These are phyloP conservation scores for Crinitomyces ghanaensis DNA, from an alignment of 805 yeast genomes.

Conservation along the genomic window DNA sequence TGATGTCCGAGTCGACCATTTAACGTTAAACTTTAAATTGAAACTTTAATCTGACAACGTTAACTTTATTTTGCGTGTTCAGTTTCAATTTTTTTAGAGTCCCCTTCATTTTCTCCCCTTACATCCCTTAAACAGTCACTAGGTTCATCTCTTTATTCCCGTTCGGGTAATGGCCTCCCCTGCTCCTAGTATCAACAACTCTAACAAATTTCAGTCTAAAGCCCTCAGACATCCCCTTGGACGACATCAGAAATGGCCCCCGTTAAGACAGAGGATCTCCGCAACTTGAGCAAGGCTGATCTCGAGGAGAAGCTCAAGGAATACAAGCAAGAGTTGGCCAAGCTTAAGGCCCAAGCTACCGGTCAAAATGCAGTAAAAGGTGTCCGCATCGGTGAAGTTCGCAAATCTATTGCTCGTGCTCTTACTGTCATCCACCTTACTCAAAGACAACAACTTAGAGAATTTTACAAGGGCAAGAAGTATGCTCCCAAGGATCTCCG, in stretches of 20 bases:
- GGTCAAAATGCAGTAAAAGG: slow-evolving; percentile 58
- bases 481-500: slow-evolving; percentile 97
- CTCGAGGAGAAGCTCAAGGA: slow-evolving; percentile 89
- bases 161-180: slow-evolving; percentile 1
- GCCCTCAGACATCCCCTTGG: too few relatives aligned
- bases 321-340: slow-evolving; percentile 92
- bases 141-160: neutral
- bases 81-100: too few relatives aligned
- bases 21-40: too few relatives aligned
- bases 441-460: slow-evolving; percentile 92
- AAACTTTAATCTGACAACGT: too few relatives aligned
- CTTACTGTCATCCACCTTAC: slow-evolving; percentile 93
- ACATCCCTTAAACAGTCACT: too few relatives aligned
- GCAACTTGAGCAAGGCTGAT: slow-evolving; percentile 94
- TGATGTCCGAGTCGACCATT: too few relatives aligned
- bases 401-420: slow-evolving; percentile 98
- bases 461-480: slow-evolving; percentile 76
- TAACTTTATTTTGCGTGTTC: too few relatives aligned
- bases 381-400: slow-evolving; percentile 93
- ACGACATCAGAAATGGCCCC: slow-evolving; percentile 8
- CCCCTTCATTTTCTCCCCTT: too few relatives aligned
- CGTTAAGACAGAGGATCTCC: slow-evolving; percentile 87
- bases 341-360: slow-evolving; percentile 91
- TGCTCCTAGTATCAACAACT: too few relatives aligned
- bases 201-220: too few relatives aligned